phyloP scores from a whole-genome alignment of 1,284 basidiomycete genomes.

The Fereydounia khargensis region DNA sequence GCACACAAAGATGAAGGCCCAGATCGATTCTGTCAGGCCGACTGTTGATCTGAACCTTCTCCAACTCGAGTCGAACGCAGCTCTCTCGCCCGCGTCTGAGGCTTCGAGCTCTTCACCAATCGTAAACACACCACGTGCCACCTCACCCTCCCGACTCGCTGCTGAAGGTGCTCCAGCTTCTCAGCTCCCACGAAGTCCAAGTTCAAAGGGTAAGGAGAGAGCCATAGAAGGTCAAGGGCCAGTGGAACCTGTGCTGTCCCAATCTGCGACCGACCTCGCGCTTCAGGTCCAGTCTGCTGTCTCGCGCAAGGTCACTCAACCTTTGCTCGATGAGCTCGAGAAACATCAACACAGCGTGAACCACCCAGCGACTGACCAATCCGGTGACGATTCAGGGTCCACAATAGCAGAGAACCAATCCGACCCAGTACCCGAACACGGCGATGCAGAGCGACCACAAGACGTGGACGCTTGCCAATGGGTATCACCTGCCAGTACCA shows the following conservation, averaged over 20 bases:
- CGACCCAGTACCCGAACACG: too few species aligned
- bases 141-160: neutral
- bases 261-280: conserved; percentile 13
- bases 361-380: too few species aligned
- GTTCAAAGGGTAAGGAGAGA: neutral
- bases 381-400: too few species aligned
- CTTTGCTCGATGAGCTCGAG: conserved; percentile 20
- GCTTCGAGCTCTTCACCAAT: neutral
- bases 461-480: too few species aligned
- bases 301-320: conserved; percentile 25
- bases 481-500: too few species aligned
- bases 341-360: neutral
- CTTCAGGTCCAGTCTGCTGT: conserved; percentile 28
- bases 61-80: neutral
- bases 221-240: neutral
- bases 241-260: neutral
- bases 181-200: neutral
- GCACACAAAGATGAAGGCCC: too few species aligned
- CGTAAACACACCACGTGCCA: neutral
- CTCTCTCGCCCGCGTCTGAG: neutral
- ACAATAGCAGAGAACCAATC: too few species aligned
- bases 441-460: too few species aligned
- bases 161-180: too few species aligned
- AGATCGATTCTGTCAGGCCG: neutral
- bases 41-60: neutral